phyloP scores from a whole-genome alignment of 768 basidiomycete species.

The Termitomyces sp. region DNA sequence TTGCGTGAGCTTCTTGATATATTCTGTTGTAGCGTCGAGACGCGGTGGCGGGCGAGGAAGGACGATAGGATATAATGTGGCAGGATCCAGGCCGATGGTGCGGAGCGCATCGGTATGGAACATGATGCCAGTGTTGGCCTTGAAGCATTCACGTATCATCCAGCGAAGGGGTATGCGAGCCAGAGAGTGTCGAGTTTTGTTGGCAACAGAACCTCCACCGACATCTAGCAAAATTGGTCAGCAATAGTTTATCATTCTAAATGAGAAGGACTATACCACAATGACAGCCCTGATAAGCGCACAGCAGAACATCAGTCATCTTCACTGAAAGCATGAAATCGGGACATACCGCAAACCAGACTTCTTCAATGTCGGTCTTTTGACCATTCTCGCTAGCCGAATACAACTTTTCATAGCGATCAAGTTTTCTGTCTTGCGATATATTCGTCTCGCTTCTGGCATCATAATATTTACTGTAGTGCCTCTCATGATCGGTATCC shows the following conservation, averaged over 20 bases:
- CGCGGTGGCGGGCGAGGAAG: conserved; percentile 27
- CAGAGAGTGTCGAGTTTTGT: conserved; percentile 34
- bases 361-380: conserved; percentile 48
- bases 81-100: conserved; percentile 37
- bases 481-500: neutral
- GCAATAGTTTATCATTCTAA: neutral
- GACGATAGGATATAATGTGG: conserved; percentile 31
- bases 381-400: conserved; percentile 14
- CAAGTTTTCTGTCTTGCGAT: conserved; percentile 19
- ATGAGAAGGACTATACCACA: conserved; percentile 23
- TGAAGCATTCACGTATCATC: conserved; percentile 71
- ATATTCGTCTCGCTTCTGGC: neutral
- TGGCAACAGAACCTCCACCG: conserved; percentile 51
- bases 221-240: conserved; percentile 30
- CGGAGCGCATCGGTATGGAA: conserved; percentile 45
- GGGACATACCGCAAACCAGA: conserved; percentile 55
- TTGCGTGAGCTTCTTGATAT: neutral
- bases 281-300: conserved; percentile 35
- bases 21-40: conserved; percentile 7
- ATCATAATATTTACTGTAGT: neutral
- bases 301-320: neutral
- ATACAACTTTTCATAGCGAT: conserved; percentile 27
- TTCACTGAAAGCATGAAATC: neutral
- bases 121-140: conserved; percentile 49
- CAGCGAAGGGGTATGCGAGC: conserved; percentile 54